Base-by-base conservation (phyloP, 2,329 filamentous ascomycete genomes). In the Pestalotiopsis sp. region DNA sequence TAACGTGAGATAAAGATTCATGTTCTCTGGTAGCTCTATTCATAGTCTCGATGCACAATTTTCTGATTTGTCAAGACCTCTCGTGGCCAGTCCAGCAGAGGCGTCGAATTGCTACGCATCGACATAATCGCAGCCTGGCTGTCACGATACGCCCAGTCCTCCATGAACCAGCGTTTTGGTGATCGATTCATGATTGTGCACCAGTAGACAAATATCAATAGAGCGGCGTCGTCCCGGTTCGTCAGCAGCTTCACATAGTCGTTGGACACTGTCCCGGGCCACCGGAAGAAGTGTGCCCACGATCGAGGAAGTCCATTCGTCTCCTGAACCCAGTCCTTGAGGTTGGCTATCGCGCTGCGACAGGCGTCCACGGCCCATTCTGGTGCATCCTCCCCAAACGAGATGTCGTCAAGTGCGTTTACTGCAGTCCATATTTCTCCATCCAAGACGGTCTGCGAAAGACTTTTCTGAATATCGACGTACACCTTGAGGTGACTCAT, bases 171-270 rank as follows among this genome's bases (percentile, higher is more conserved):
- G 7, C 72, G 68, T 20, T 59, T 71, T 13, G 73, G 74, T 31
- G 70, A 70, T 25, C 71, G 68, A 49, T 72, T 62, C 74, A 75
- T 75, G 49, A 76, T 67, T 31, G 67, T 66, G 69, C 72, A 75
- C 73, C 74, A 76, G 67, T 76, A 73, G 3, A 73, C 63, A 17
- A 73, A 75, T 12, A 74, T 52, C 2, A 75, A 58, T 11, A 75
- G 69, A 0, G 75, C 72, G 11, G 72, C 63, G 1, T 71, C 68
- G 66, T 75, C 59, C n/a, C 58, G 70, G 17, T 62, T 45, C 9
- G 23, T 66, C 27, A 76, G 68, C 17, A 73, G 67, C 9, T 67
- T 45, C n/a, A 75, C 64, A 58, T 72, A 75, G 38, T 68, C 68
- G 20, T 70, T 69, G 5, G 71, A 70, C 59, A 75, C 69, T 1